Base-by-base conservation (phyloP, 345 rosid species). In the Excoecaria cochinchinensis region DNA sequence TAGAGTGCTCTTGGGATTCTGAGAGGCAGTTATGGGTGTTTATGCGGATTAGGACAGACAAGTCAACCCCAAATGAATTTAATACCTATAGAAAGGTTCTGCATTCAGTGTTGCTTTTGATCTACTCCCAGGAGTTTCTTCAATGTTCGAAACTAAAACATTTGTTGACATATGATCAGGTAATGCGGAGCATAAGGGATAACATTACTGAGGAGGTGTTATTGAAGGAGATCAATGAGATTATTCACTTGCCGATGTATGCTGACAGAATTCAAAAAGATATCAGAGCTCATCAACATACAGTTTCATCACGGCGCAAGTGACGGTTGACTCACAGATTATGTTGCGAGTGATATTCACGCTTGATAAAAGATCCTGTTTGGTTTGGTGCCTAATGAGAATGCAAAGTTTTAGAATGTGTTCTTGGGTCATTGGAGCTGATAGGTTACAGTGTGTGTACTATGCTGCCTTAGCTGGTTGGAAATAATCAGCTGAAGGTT, bases 11-110 rank as follows among this genome's bases (percentile, higher is more conserved):
- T 42, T 90, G 93, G 95, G 89, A 86, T 81, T 72, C 81, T 42
- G 95, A 90, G 50, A 77, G 82, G 71, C 78, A 76, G 55, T 84
- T 81, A 25, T 94, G 98, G 97, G 73, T 79, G 4, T 89, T 84
- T 77, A 92, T 94, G 98, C 89, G 97, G 55, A 74, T 80, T 71
- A 86, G 98, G 79, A 78, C 86, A 1, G 98, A 94, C 87, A 94
- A 94, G 80, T 69, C 86, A 61, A 89, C 88, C 24, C 97, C 97
- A 51, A 94, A 94, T 76, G 98, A 91, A 59, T 67, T 92, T 82
- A 94, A 91, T 86, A 94, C 97, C 48, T 94, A 86, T 63, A 88
- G 71, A 73, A 94, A 94, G 97, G 98, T 94, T 44, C 14, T 22
- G 17, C 11, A 50, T 69, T 40, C 40, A 22, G 10, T 15, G 22